Conservation (phyloP, 768 basidiomycete genomes). For the Auriscalpium orientale region DNA sequence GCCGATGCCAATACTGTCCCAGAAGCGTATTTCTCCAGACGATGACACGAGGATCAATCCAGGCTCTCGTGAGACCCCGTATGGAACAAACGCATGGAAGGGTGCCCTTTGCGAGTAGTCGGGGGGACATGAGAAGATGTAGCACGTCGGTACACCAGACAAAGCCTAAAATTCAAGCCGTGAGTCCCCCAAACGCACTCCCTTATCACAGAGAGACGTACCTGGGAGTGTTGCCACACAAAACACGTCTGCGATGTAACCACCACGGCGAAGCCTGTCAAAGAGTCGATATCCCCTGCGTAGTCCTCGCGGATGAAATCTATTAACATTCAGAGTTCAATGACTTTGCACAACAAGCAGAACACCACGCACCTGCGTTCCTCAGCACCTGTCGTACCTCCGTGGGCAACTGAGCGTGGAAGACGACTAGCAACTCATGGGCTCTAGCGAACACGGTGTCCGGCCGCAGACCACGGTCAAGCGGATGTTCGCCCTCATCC, state of each 20-base stretch:
- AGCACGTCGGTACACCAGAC: conserved; percentile 71
- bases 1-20: conserved; percentile 82
- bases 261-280: conserved; percentile 69
- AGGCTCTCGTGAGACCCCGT: conserved; percentile 66
- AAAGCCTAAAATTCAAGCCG: conserved; percentile 33
- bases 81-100: conserved; percentile 52
- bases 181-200: background rate
- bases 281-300: conserved; percentile 61
- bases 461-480: conserved; percentile 27
- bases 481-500: conserved; percentile 41
- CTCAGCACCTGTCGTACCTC: conserved; percentile 69
- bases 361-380: conserved; percentile 45
- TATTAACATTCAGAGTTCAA: conserved; percentile 18
- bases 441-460: conserved; percentile 60
- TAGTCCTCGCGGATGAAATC: conserved; percentile 66
- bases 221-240: conserved; percentile 78
- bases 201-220: conserved; percentile 17
- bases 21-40: conserved; percentile 70
- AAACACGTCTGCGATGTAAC: conserved; percentile 69
- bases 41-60: conserved; percentile 75
- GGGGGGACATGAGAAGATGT: conserved; percentile 69
- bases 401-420: conserved; percentile 63
- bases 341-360: background rate
- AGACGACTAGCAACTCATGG: conserved; percentile 56
- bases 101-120: conserved; percentile 45